Base-by-base conservation (phyloP, 1,284 basidiomycete genomes). In the Polyporus tsugae region DNA sequence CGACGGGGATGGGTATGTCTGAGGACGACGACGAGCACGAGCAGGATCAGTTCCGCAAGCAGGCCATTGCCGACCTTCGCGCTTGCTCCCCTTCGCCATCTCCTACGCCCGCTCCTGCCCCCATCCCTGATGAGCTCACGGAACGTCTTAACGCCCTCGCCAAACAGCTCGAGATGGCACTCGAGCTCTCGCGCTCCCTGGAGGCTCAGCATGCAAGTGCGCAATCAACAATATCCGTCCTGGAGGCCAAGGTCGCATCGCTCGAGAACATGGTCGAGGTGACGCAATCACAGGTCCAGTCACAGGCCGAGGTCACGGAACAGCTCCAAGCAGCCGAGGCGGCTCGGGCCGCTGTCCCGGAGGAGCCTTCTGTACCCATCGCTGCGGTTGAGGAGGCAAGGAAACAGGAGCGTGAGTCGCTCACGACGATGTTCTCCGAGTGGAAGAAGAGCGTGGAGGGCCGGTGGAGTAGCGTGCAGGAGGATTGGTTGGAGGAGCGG, bases 401-500 rank as follows among this genome's bases (percentile, higher is more conserved):
- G 3, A 76, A 76, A 44, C 73, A 78, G 44, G 82, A 82, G 63
- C 83, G 81, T 11, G 84, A 86, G 53, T 85, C 84, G 1, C 78
- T 90, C 44, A 86, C 84, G 1, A 78, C 82, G 29, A 85, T 89
- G 78, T 79, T 92, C 61, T 79, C 80, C 7, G 87, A 91, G 70
- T 92, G 89, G 89, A 91, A 90, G 78, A 91, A 88, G 76, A 82
- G 77, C 7, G 87, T 94, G 17, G 94, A 97, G 74, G 89, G 90
- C 7, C 88, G 91, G 67, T 97, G 94, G 94, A 85, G 84, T 39
- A 82, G 84, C 66, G 91, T 96, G 57, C 88, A 92, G 71, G 90
- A 94, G 73, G 91, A 93, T 62, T 96, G 96, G 95, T 86, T 86
- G 6, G 82, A 88, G 33, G 97, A 98, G 80, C 86, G 95, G 2